Conservation (phyloP, 1,139 yeast species). For the Saccharomyces pastorianus region DNA sequence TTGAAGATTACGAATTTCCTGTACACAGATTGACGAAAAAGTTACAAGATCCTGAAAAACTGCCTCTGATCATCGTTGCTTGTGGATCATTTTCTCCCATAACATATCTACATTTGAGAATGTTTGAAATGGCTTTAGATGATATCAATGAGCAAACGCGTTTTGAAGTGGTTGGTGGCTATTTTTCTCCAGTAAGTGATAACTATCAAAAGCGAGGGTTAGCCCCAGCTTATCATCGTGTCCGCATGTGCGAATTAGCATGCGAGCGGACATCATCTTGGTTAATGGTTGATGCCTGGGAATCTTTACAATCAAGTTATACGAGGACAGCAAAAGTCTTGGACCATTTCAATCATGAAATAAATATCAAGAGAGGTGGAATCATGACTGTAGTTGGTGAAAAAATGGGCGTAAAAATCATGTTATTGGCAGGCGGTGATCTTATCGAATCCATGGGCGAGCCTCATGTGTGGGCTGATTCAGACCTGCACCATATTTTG, state of each 20-base stretch:
- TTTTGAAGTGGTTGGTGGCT: slow-evolving; percentile 93
- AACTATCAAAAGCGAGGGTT: slow-evolving; percentile 89
- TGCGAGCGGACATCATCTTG: slow-evolving; percentile 94
- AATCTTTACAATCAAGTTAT: slow-evolving; percentile 80
- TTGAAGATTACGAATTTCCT: slow-evolving; percentile 70
- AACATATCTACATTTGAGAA: slow-evolving; percentile 84
- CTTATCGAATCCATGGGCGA: slow-evolving; percentile 98
- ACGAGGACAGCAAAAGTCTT: slow-evolving; percentile 91
- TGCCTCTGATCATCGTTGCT: slow-evolving; percentile 88
- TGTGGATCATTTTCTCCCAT: slow-evolving; percentile 96
- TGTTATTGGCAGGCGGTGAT: slow-evolving; percentile 97
- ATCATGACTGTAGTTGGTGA: slow-evolving; percentile 66
- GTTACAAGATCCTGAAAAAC: slow-evolving; percentile 64
- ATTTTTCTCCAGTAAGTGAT: slow-evolving; percentile 92
- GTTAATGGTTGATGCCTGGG: slow-evolving; percentile 99
- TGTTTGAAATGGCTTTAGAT: slow-evolving; percentile 98
- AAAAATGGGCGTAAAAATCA: slow-evolving; percentile 80
- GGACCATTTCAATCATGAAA: slow-evolving; percentile 93
- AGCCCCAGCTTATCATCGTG: slow-evolving; percentile 81
- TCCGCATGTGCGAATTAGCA: slow-evolving; percentile 95
- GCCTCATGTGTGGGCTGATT: slow-evolving; percentile 98
- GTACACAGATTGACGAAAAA: slow-evolving; percentile 71
- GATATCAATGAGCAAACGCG: slow-evolving; percentile 84
- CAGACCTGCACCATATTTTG: slow-evolving; percentile 84
- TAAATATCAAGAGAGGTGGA: slow-evolving; percentile 83